A percentile compares a stretch with the other conserved stretches of the same genome.
These are phyloP conservation scores for Kazachstania sp. DNA, from an alignment of 1,139 yeast species.

Conservation along the genomic window DNA sequence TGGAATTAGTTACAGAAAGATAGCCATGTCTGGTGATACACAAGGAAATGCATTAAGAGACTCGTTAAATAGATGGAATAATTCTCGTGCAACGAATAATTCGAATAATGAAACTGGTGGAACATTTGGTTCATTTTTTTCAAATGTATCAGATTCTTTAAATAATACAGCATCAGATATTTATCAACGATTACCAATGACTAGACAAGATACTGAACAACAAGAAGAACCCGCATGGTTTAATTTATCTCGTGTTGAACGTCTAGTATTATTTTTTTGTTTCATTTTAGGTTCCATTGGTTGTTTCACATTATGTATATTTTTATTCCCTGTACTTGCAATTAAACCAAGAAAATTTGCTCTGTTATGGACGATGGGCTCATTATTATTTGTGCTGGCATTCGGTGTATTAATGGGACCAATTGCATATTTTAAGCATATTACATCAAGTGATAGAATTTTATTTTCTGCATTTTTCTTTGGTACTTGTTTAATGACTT, in stretches of 20 bases:
- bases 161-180: constrained; percentile 39
- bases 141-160: constrained; percentile 34
- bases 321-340: constrained; percentile 82
- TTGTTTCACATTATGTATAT: constrained; percentile 75
- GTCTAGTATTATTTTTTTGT: constrained; percentile 67
- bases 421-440: constrained; percentile 61
- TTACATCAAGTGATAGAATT: constrained; percentile 65
- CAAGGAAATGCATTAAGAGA: constrained; percentile 27
- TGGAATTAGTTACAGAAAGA: no score
- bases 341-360: constrained; percentile 88
- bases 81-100: constrained; percentile 13
- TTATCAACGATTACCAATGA: constrained; percentile 45
- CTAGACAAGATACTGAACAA: constrained; percentile 39
- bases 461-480: constrained; percentile 77
- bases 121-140: constrained; percentile 20
- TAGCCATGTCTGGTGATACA: constrained; percentile 2
- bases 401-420: constrained; percentile 95
- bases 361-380: constrained; percentile 84
- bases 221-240: constrained; percentile 50
- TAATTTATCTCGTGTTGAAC: constrained; percentile 63
- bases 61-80: constrained; percentile 35
- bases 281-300: constrained; percentile 69
- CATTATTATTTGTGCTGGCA: constrained; percentile 74
- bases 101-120: constrained; percentile 25
- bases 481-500: constrained; percentile 59